Conservation (phyloP, 208 protist genomes). For the Trypanosoma brucei region DNA sequence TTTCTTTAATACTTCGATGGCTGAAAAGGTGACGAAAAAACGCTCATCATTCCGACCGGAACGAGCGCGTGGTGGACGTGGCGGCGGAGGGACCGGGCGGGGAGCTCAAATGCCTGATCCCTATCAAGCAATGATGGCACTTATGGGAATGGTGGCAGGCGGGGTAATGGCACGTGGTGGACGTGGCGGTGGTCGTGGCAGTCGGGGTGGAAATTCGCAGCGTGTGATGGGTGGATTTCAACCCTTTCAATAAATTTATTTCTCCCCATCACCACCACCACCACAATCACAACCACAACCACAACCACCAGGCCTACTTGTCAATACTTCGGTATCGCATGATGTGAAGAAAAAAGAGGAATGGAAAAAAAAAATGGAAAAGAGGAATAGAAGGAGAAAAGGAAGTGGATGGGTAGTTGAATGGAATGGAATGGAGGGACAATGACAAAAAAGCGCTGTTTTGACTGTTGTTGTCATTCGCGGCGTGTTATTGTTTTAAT, state of each 20-base stretch:
- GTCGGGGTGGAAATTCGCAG: slow-evolving; percentile 12
- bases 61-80: slow-evolving; percentile 39
- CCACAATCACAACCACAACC: too few species aligned
- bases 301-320: too few species aligned
- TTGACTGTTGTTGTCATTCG: background rate
- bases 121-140: slow-evolving; percentile 54
- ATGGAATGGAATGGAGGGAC: background rate
- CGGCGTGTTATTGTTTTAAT: too few species aligned
- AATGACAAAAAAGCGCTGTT: background rate
- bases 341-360: background rate
- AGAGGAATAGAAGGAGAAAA: background rate
- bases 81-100: slow-evolving; percentile 15
- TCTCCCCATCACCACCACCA: too few species aligned
- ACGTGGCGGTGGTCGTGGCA: slow-evolving; percentile 21
- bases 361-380: background rate
- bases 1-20: background rate
- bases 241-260: slow-evolving; percentile 36
- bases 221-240: slow-evolving; percentile 37
- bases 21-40: slow-evolving; percentile 62
- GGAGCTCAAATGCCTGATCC: slow-evolving; percentile 34
- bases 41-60: slow-evolving; percentile 59
- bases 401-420: background rate
- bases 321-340: background rate
- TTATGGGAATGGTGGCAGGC: slow-evolving; percentile 62
- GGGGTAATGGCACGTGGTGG: slow-evolving; percentile 29